Evolutionary conservation across 805 yeast species (phyloP), one percentile per base, ranked within the genome.

Genomic region (Schizosaccharomyces lindneri): DNA sequence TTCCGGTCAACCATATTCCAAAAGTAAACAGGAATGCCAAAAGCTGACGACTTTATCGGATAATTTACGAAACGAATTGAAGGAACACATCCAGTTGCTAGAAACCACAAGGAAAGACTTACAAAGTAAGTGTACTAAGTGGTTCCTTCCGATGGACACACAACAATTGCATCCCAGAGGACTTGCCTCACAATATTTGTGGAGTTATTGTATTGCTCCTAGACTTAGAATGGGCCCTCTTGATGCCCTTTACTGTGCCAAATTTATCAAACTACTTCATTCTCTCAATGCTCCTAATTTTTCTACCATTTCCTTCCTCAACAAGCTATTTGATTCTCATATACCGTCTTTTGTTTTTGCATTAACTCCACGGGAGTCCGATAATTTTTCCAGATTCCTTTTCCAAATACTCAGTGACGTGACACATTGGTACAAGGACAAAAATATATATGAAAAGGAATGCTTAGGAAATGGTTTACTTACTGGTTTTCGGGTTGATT

Each of bases 341-440:
- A 68, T 86, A 59, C 76, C 76, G 59, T 78, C 83, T 2, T 77
- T 86, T 1, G 68, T 88, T 13, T 83, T 79, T 66, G 80, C 90
- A 1, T 78, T 81, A 62, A 85, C 96, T 0, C 77, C 86, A 0
- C 71, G 76, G 3, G 96, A 89, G 68, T 82, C 95, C 1, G 95
- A 88, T 66, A 85, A 85, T 68, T 70, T 88, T 48, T 95, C 95
- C 3, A 70, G 86, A 13, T 88, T 89, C 65, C 79, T 80, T 65
- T 74, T 79, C 31, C 81, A 79, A 29, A 64, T 84, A 1, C 71
- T 87, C 55, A 71, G 69, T 5, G 71, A 70, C 27, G 72, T 83
- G 55, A 78, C 79, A 62, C 63, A 67, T n/a, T 67, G 73, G 64
- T 79, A 85, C 75, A 68, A 68, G 0, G 64, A 69, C 9, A 70